Conservation (phyloP, 495 filamentous ascomycete genomes). For the Sabuloglossum arenarium region DNA sequence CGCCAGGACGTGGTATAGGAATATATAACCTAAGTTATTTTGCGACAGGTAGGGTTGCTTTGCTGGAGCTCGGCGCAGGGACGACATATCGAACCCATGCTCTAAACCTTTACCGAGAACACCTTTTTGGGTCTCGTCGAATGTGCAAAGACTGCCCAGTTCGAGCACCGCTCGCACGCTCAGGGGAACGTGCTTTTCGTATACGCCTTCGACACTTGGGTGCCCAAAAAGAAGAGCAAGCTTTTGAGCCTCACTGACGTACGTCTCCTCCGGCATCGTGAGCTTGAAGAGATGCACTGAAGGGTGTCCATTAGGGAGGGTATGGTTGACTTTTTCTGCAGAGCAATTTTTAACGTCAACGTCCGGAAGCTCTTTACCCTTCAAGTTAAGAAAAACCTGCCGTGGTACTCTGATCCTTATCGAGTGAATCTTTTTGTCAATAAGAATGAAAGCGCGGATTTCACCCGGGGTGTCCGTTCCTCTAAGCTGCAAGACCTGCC, state of each 20-base stretch:
- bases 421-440: constrained; percentile 73
- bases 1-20: constrained; percentile 76
- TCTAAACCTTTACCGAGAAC: constrained; percentile 87
- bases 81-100: constrained; percentile 74
- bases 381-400: constrained; percentile 79
- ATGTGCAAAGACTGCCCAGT: constrained; percentile 83
- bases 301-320: constrained; percentile 83
- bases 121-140: constrained; percentile 75
- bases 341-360: constrained; percentile 72
- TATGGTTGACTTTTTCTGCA: constrained; percentile 81
- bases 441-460: constrained; percentile 74
- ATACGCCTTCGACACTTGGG: constrained; percentile 86
- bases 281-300: constrained; percentile 90
- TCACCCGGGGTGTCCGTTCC: constrained; percentile 65
- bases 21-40: constrained; percentile 53
- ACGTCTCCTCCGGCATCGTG: constrained; percentile 70
- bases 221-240: constrained; percentile 71
- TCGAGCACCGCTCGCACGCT: constrained; percentile 69
- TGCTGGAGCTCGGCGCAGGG: constrained; percentile 41
- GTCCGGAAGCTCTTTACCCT: constrained; percentile 66
- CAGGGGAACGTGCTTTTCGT: constrained; percentile 79
- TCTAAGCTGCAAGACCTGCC: constrained; percentile 81
- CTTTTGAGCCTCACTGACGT: constrained; percentile 62
- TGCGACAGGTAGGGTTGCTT: constrained; percentile 51
- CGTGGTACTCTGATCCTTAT: constrained; percentile 80